A percentile compares a stretch with the other conserved stretches of the same genome.
phyloP scores from a whole-genome alignment of 495 filamentous ascomycete genomes.

The Gamarada debralockiae region DNA sequence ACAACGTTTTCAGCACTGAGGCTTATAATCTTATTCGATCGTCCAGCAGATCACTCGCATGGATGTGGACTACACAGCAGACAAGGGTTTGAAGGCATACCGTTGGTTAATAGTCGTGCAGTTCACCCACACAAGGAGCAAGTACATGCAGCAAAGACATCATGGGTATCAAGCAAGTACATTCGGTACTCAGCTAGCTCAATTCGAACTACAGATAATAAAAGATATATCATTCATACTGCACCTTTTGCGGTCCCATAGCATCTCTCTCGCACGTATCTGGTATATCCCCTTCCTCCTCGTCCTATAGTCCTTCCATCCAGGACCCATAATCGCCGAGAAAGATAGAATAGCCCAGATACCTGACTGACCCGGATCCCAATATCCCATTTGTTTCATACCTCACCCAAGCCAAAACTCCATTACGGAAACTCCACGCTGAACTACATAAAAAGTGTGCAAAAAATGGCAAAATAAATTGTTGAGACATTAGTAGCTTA shows the following conservation, averaged over 20 bases:
- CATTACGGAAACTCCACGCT: conserved; percentile 27
- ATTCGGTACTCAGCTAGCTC: no score
- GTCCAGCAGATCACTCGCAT: no score
- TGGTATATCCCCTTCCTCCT: not conserved
- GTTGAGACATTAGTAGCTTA: conserved; percentile 27
- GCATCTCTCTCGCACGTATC: conserved; percentile 7
- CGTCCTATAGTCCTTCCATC: no score
- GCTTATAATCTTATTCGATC: no score
- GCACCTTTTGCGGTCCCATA: not conserved
- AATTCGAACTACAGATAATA: conserved; percentile 1
- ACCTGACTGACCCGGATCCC: not conserved
- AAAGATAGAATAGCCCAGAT: conserved; percentile 1
- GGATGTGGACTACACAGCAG: no score
- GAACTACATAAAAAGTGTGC: conserved; percentile 20
- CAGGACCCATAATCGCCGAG: not conserved
- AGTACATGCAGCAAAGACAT: no score
- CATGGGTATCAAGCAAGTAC: no score
- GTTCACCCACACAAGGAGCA: no score
- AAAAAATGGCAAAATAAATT: conserved; percentile 9
- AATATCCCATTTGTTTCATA: conserved; percentile 4
- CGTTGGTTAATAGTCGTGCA: no score
- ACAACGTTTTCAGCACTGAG: no score
- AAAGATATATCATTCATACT: not conserved
- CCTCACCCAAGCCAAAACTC: conserved; percentile 14
- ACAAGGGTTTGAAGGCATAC: no score